Evolutionary conservation across 106 monocot species (phyloP), one percentile per base, ranked within the genome.

Genomic region (Hemerocallis citrina): DNA sequence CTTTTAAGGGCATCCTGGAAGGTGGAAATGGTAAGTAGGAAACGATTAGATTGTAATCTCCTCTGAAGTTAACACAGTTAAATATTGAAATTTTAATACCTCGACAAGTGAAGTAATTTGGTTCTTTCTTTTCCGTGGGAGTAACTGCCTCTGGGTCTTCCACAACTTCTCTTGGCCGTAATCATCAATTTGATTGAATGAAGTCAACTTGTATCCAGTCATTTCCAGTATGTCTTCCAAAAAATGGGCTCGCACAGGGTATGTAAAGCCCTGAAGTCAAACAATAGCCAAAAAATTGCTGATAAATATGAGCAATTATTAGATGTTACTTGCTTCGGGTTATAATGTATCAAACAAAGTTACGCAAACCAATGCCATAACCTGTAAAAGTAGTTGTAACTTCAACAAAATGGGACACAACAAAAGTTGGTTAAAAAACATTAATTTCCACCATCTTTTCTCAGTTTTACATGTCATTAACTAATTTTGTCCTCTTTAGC

Each of bases 91-190:
- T 22, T 35, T 50, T 24, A 34, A 22, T 81, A 98, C 98, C 98
- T 98, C 98, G 38, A 98, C 98, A 50, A 98, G 85, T 36, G 84
- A 21, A 51, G 79, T 82, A 28, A 98, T 88, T 47, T 98, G 87
- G 69, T 82, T 98, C 68, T 98, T 98, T 34, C 98, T 79, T 65
- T 98, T 98, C 34, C 98, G 71, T 50, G 91, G 88, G 28, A 77
- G 27, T 41, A 98, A 68, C 61, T 98, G 98, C 64, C 80, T 78
- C 69, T 92, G 98, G 52, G 98, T 98, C 73, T 98, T 98, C 98
- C 98, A 98, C 62, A 98, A 29, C 75, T 98, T 98, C 30, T 98
- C 98, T 82, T 98, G 91, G 34, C 98, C 98, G 71, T 91, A 98
- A 77, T 98, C 92, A 78, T 98, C 98, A 38, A 92, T 55, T 88